These are phyloP conservation scores for Microthlaspi erraticum DNA, from an alignment of 345 rosid genomes.

Conservation along the genomic window DNA sequence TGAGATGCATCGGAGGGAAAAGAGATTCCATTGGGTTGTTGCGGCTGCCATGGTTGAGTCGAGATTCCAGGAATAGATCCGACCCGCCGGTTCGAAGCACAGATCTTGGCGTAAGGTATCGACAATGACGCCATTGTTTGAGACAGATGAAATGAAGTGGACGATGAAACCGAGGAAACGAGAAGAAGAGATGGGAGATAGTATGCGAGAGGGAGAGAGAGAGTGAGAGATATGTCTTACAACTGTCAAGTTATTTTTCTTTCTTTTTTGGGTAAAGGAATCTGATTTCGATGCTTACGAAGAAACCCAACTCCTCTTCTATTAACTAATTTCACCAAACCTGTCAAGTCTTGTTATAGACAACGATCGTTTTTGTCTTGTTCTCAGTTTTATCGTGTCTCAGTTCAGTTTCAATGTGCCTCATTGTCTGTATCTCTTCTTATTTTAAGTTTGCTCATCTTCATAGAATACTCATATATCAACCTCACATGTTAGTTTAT, in stretches of 20 bases:
- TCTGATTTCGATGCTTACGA: constrained; percentile 45
- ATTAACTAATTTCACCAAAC: constrained; percentile 31
- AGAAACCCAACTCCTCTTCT: constrained; percentile 10
- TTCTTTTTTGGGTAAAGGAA: background rate
- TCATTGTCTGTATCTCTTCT: background rate
- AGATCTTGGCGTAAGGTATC: constrained; percentile 68
- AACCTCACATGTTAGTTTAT: no score
- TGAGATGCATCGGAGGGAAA: constrained; percentile 49
- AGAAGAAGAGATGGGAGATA: constrained; percentile 1
- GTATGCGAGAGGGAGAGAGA: background rate
- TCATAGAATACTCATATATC: no score
- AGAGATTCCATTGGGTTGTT: constrained; percentile 43
- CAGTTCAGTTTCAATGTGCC: background rate
- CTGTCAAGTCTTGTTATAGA: constrained; percentile 11
- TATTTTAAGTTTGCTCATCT: no score
- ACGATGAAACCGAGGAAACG: constrained; percentile 43
- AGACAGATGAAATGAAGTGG: constrained; percentile 31
- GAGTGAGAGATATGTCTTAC: constrained; percentile 8
- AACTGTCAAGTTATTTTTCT: background rate
- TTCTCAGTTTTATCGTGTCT: constrained; percentile 6
- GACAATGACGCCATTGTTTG: constrained; percentile 64
- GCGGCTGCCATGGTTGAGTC: constrained; percentile 29
- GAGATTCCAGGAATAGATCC: constrained; percentile 50
- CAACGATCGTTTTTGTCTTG: constrained; percentile 22
- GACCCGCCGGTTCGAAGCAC: constrained; percentile 44